A percentile compares a stretch with the other conserved stretches of the same genome.
Evolutionary conservation across 768 basidiomycete species (phyloP).

Genomic region (Pleurotus eryngii): DNA sequence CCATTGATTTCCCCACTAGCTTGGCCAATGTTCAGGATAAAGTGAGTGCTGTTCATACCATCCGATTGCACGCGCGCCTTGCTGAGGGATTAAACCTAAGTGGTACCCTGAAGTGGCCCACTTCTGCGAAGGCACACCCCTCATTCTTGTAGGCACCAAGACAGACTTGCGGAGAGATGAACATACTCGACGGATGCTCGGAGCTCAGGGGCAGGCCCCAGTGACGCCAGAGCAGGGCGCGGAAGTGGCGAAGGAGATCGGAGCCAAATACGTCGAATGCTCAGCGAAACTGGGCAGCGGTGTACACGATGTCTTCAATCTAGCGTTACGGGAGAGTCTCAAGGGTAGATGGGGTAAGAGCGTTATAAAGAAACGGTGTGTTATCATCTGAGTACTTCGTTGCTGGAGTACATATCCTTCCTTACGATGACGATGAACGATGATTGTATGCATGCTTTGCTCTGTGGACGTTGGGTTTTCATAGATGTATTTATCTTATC

Average conservation of each 20-base stretch:
- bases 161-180: conserved; percentile 86
- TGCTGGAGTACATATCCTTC: no score
- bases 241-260: conserved; percentile 88
- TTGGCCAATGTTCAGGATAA: conserved; percentile 90
- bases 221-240: conserved; percentile 81
- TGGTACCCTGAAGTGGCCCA: conserved; percentile 94
- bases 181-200: conserved; percentile 81
- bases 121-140: conserved; percentile 85
- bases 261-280: conserved; percentile 91
- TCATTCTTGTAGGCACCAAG: conserved; percentile 93
- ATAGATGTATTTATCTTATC: no score
- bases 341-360: conserved; percentile 74
- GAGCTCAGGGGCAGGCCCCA: conserved; percentile 83
- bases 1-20: conserved; percentile 87
- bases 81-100: conserved; percentile 30
- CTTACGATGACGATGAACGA: no score
- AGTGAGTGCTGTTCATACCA: conserved; percentile 36
- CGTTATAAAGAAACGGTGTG: conserved; percentile 67
- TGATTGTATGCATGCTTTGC: no score
- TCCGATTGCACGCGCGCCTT: background rate
- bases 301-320: conserved; percentile 88
- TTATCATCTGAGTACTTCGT: conserved; percentile 41
- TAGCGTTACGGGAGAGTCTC: conserved; percentile 88
- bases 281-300: conserved; percentile 89
- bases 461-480: no score